Evolutionary conservation across 257 asterid species (phyloP), one percentile per base, ranked within the genome.

Genomic region (Ligustrum vulgare): DNA sequence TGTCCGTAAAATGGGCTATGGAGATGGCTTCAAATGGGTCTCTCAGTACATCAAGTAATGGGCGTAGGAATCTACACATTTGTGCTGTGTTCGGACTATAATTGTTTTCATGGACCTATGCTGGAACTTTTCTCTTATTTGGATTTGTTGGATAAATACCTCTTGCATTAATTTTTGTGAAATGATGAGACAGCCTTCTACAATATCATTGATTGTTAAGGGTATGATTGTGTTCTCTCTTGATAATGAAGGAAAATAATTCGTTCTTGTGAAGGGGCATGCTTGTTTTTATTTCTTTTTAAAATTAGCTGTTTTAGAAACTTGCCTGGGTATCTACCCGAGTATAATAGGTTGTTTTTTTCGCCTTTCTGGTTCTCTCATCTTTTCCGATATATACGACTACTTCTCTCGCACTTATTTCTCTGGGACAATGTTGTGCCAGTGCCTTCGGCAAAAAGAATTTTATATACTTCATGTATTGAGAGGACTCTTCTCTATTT

Each of bases 1-100:
- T 56, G 64, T 56, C 28, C 64, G 64, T 31, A 56, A 56, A 20
- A 56, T 56, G 64, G 64, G 64, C 28, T 56, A 56, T 20, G 64
- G 64, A n/a, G 64, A 56, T 1, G 64, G 64, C 13, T 56, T 56
- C 64, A 56, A 56, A 56, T 56, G 64, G 64, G 64, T 56, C 64
- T 56, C 64, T 8, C 64, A 56, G 3, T 56, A 56, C 64, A 56
- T 56, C 64, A 56, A 56, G 28, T 56, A 56, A 56, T 56, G 9
- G 64, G 31, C 5, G 10, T 45, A 15, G 56, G 56, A 45, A 45
- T n/a, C 56, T 13, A 56, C 64, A n/a, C 6, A 56, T 56, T 22
- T 56, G 11, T 1, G 32, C 13, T 22, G 5, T 56, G 20, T 20
- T 56, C 8, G 64, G 64, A 56, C 8, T 56, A 45, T 56, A 41